A percentile compares a stretch with the other conserved stretches of the same genome.
Conservation (phyloP, 2,329 filamentous ascomycete species). For the Cytospora piceae region DNA sequence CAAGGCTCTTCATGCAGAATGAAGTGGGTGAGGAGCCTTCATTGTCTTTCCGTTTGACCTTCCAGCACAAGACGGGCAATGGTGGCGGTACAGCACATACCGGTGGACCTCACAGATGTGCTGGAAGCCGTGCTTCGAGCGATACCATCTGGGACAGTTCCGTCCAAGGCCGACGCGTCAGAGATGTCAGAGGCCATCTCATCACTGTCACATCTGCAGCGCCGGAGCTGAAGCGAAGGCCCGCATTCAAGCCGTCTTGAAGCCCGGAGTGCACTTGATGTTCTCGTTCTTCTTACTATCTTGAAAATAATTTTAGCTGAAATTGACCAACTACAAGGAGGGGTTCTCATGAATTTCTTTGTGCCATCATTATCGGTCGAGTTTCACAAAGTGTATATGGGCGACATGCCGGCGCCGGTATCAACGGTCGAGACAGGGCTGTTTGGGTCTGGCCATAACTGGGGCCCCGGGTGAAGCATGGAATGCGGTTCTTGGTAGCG, state of each 20-base stretch:
- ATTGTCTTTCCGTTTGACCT: neutral
- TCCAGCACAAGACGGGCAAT: neutral
- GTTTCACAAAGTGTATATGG: too few relatives aligned
- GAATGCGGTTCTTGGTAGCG: too few relatives aligned
- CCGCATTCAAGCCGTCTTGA: neutral
- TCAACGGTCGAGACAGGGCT: too few relatives aligned
- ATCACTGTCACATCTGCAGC: neutral
- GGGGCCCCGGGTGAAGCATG: too few relatives aligned
- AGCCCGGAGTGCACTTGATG: neutral
- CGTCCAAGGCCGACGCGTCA: neutral
- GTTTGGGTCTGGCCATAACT: too few relatives aligned
- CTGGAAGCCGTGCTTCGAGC: neutral
- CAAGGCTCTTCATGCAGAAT: neutral
- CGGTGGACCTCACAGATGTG: neutral
- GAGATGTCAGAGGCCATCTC: neutral
- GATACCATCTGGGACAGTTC: neutral
- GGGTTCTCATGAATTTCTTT: too few relatives aligned
- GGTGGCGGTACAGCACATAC: neutral
- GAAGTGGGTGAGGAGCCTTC: neutral
- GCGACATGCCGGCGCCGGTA: too few relatives aligned
- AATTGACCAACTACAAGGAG: too few relatives aligned
- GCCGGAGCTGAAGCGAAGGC: neutral
- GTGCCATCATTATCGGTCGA: too few relatives aligned
- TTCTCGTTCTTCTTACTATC: neutral
- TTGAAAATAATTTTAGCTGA: too few relatives aligned